Evolutionary conservation across 2,329 filamentous ascomycete genomes (phyloP).

Genomic region (Rutstroemia sp.): DNA sequence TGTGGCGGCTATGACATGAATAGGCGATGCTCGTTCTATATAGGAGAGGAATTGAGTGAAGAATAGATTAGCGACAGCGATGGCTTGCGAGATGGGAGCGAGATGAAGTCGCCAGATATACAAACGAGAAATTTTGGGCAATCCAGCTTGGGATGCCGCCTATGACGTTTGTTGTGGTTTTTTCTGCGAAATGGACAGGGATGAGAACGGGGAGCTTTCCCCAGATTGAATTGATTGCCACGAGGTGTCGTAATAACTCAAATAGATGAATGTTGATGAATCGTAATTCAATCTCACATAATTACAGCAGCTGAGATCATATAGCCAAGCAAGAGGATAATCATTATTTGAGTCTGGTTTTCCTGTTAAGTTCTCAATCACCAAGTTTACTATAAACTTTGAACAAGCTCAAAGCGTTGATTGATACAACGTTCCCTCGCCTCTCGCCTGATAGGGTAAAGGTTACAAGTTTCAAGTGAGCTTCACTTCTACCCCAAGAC

Average conservation of each 20-base stretch:
- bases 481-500: background rate
- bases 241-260: too few species aligned
- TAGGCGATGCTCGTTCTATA: too few species aligned
- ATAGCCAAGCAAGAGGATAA: too few species aligned
- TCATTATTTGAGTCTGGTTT: too few species aligned
- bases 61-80: background rate
- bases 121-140: background rate
- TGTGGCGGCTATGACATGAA: conserved; percentile 15
- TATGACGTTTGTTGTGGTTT: conserved; percentile 8
- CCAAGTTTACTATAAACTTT: too few species aligned
- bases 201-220: conserved; percentile 11
- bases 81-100: background rate
- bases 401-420: background rate
- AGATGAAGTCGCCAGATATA: background rate
- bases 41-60: too few species aligned
- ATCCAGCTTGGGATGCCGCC: background rate
- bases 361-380: too few species aligned
- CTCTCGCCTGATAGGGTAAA: too few species aligned
- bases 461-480: background rate
- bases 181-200: background rate
- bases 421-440: too few species aligned
- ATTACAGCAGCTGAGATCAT: too few species aligned
- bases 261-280: too few species aligned
- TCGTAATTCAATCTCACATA: too few species aligned
- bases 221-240: conserved; percentile 3